Percentiles rank a stretch among this genome's conserved stretches.
Conservation (phyloP, 805 yeast species). For the Blastobotrys chiropterorum region DNA sequence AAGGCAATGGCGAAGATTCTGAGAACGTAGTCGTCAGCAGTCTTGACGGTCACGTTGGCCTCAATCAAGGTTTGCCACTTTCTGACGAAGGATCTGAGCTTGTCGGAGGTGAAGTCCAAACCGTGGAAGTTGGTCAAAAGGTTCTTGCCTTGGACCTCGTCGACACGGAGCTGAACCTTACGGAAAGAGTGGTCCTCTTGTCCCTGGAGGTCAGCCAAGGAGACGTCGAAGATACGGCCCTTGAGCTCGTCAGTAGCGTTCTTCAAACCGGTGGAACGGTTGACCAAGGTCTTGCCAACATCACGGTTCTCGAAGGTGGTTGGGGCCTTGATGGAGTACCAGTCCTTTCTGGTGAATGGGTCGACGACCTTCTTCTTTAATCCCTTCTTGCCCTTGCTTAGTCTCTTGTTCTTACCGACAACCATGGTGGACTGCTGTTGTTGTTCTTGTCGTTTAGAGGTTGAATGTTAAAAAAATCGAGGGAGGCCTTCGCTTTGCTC, state of each 20-base stretch:
- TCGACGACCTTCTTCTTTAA: constrained; percentile 98
- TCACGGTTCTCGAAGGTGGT: constrained; percentile 97
- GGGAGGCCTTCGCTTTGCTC: background rate
- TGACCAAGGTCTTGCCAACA: constrained; percentile 97
- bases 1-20: constrained; percentile 96
- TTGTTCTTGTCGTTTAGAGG: constrained; percentile 1
- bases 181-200: constrained; percentile 98
- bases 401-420: constrained; percentile 84
- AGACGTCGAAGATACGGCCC: constrained; percentile 95
- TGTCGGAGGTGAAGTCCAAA: constrained; percentile 95
- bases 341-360: constrained; percentile 99
- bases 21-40: constrained; percentile 94
- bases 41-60: constrained; percentile 97
- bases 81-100: constrained; percentile 95
- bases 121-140: constrained; percentile 99
- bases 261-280: constrained; percentile 96
- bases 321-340: constrained; percentile 99
- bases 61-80: constrained; percentile 98
- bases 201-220: constrained; percentile 96
- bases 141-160: constrained; percentile 98
- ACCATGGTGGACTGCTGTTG: constrained; percentile 42
- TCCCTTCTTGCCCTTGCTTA: constrained; percentile 85
- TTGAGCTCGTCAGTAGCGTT: constrained; percentile 97
- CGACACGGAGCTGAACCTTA: constrained; percentile 96
- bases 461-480: background rate